Conservation (phyloP, 2,329 filamentous ascomycete genomes). For the Dothideomycetidae sp. region DNA sequence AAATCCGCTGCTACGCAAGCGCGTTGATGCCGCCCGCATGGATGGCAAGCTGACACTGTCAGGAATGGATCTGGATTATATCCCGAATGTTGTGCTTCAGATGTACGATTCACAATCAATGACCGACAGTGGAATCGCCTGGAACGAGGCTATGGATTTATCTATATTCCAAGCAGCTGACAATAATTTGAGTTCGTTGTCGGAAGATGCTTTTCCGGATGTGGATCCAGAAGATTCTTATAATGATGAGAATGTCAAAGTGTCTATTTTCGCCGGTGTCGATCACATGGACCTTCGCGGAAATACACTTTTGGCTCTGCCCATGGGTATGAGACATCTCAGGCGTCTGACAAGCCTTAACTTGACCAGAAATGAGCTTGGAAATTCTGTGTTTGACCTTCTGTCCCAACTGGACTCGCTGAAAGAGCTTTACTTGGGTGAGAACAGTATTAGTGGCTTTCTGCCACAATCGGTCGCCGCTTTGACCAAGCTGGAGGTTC, state of each 20-base stretch:
- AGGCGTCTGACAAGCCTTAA: constrained; percentile 67
- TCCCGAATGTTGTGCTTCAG: constrained; percentile 68
- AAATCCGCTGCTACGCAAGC: constrained; percentile 56
- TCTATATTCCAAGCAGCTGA: constrained; percentile 74
- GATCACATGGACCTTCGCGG: constrained; percentile 77
- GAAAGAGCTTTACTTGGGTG: constrained; percentile 66
- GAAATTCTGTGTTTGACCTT: constrained; percentile 55
- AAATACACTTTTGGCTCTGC: constrained; percentile 59
- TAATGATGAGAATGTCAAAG: constrained; percentile 53
- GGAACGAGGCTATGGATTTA: constrained; percentile 86
- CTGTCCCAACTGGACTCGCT: constrained; percentile 60
- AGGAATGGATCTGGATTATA: constrained; percentile 61
- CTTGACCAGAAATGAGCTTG: constrained; percentile 55
- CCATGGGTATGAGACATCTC: constrained; percentile 60
- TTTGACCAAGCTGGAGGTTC: constrained; percentile 56
- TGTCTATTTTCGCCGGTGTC: constrained; percentile 66
- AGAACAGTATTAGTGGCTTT: constrained; percentile 58
- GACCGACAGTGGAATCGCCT: constrained; percentile 50
- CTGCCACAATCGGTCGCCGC: constrained; percentile 49
- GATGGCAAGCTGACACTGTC: constrained; percentile 81
- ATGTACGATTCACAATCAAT: constrained; percentile 76
- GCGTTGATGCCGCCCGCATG: constrained; percentile 56
- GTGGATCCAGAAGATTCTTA: constrained; percentile 37
- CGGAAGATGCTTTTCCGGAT: constrained; percentile 69
- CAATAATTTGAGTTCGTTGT: constrained; percentile 66